Base-by-base conservation (phyloP, 495 filamentous ascomycete genomes). In the Chaetomium tenue region DNA sequence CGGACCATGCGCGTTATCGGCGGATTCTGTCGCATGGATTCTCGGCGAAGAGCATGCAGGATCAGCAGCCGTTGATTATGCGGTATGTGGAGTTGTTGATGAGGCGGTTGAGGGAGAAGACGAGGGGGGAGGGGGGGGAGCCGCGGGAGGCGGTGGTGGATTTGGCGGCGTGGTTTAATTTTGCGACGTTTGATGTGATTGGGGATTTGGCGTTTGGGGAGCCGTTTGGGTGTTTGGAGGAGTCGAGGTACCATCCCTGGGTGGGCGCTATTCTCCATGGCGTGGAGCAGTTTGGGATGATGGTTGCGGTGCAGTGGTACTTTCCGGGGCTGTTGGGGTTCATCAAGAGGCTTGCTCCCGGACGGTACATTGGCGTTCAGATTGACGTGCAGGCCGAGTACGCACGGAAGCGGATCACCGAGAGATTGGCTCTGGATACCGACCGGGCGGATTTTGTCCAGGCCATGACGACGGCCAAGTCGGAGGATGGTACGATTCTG, bases 191-290 rank as follows among this genome's bases (percentile, higher is more conserved):
- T 60, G 85, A 87, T 61, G 74, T 87, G 22, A 84, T 87, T 50
- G 84, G 85, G 0, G 83, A 87, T 63, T 68, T 88, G 5, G 75
- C 79, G 0, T 85, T 87, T 60, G 86, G 84, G 0, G 78, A 83
- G 48, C 71, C 85, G 0, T 84, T 89, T 61, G 78, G 78, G 11
- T 82, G 84, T 44, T 72, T 88, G 1, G 68, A 71, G 13, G 64
- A 62, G 0, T 46, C 58, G 3, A 16, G 51, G 2, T 75, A 72
- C 26, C 78, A 80, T 55, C 74, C 73, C 6, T 81, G 77, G 77
- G 68, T 80, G n/a, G 56, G 67, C 0, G 68, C 72, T 30, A 76
- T 80, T 61, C 60, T 74, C 4, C 18, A 46, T 3, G 30, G 39
- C 2, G 37, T 66, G 0, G 39, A 33, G 9, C 44, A 66, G 44